phyloP scores from a whole-genome alignment of 192 early-diverging fungal species.

The Umbelopsis sp. region DNA sequence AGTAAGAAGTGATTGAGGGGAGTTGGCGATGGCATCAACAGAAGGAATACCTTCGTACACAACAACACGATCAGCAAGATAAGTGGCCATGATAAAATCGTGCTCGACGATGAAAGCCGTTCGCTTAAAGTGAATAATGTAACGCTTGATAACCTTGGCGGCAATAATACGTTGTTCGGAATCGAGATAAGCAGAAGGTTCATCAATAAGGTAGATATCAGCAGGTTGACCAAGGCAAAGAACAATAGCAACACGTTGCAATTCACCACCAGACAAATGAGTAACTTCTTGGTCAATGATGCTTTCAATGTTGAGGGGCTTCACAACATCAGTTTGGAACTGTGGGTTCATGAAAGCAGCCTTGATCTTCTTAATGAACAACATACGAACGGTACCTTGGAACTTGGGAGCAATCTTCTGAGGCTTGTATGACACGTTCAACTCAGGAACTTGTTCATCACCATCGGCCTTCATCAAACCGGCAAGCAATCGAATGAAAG shows the following conservation, averaged over 20 bases:
- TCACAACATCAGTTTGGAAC: conserved; percentile 96
- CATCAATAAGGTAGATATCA: conserved; percentile 97
- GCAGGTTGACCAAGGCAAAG: conserved; percentile 87
- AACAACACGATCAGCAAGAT: conserved; percentile 95
- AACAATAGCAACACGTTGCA: conserved; percentile 98
- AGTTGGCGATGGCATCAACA: conserved; percentile 75
- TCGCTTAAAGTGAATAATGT: conserved; percentile 94
- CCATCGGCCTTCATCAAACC: conserved; percentile 79
- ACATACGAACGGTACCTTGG: conserved; percentile 87
- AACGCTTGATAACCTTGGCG: conserved; percentile 98
- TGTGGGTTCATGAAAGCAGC: conserved; percentile 85
- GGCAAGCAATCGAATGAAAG: conserved; percentile 93
- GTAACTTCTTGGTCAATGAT: conserved; percentile 90
- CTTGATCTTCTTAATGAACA: conserved; percentile 89
- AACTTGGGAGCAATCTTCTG: conserved; percentile 99
- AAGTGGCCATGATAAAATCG: conserved; percentile 99
- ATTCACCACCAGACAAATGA: conserved; percentile 95
- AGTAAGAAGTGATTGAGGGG: conserved; percentile 85
- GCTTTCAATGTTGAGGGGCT: conserved; percentile 90
- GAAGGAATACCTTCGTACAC: conserved; percentile 94
- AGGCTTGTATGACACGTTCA: conserved; percentile 95
- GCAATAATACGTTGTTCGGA: conserved; percentile 99
- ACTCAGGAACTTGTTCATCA: conserved; percentile 77
- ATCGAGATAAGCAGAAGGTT: conserved; percentile 97
- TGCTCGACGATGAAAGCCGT: conserved; percentile 99